These are phyloP conservation scores for Codiaeum variegatum DNA, from an alignment of 441 rosid genomes.

Conservation along the genomic window DNA sequence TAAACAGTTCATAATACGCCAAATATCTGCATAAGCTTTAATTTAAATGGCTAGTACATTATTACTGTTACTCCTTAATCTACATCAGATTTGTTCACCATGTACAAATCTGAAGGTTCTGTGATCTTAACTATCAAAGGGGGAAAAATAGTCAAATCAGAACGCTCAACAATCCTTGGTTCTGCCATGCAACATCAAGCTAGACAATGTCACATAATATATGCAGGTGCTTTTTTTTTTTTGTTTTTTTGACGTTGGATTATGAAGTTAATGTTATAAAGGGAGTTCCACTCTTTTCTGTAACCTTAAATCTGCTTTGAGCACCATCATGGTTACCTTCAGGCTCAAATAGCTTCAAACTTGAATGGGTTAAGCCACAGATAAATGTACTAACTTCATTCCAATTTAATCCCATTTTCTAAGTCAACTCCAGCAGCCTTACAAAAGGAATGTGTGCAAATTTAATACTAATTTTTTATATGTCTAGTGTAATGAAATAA, in stretches of 20 bases:
- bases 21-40: constrained; percentile 1
- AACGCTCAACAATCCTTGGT: background rate
- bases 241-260: background rate
- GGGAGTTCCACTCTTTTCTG: background rate
- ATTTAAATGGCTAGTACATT: background rate
- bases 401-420: background rate
- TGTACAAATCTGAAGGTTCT: background rate
- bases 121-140: background rate
- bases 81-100: background rate
- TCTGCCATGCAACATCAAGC: background rate
- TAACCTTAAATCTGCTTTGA: background rate
- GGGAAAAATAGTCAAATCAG: background rate
- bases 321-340: background rate
- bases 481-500: background rate
- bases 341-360: background rate
- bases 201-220: background rate
- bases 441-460: background rate
- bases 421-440: background rate
- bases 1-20: background rate
- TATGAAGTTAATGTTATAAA: background rate
- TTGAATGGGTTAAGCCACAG: background rate
- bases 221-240: background rate
- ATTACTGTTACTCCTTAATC: background rate
- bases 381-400: background rate
- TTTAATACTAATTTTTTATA: background rate